Evolutionary conservation across 441 rosid genomes (phyloP).

Genomic region (Populus tomentosa): DNA sequence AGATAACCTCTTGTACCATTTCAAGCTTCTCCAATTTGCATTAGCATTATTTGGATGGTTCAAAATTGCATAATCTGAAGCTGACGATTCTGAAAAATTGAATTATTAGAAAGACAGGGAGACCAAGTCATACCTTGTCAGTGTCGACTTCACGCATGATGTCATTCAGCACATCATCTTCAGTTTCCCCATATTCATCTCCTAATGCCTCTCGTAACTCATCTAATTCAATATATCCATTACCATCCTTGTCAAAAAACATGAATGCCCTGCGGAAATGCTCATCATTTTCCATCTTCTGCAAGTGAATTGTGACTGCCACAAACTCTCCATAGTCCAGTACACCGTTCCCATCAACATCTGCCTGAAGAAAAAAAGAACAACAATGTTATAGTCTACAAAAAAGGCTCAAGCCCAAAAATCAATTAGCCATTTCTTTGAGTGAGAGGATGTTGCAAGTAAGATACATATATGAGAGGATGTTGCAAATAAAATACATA

Average conservation of each 20-base stretch:
- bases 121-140: conserved; percentile 60
- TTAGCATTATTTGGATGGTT: neutral
- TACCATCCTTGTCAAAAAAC: conserved; percentile 89
- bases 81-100: neutral
- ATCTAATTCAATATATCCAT: conserved; percentile 65
- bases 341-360: conserved; percentile 87
- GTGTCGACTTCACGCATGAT: conserved; percentile 93
- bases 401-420: conserved; percentile 2
- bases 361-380: conserved; percentile 55
- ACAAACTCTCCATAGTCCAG: conserved; percentile 94
- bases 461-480: neutral
- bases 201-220: conserved; percentile 69
- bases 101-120: neutral
- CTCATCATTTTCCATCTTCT: conserved; percentile 95
- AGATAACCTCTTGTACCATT: neutral
- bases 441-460: neutral
- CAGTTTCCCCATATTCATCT: conserved; percentile 71
- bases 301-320: conserved; percentile 93
- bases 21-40: neutral
- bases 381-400: neutral
- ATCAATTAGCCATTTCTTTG: neutral
- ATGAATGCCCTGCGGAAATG: conserved; percentile 83
- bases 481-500: neutral
- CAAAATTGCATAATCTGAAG: neutral
- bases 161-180: conserved; percentile 56